Evolutionary conservation across 75 land plant genomes (phyloP), one percentile per base, ranked within the genome.

Genomic region (Cunninghamia lanceolata): DNA sequence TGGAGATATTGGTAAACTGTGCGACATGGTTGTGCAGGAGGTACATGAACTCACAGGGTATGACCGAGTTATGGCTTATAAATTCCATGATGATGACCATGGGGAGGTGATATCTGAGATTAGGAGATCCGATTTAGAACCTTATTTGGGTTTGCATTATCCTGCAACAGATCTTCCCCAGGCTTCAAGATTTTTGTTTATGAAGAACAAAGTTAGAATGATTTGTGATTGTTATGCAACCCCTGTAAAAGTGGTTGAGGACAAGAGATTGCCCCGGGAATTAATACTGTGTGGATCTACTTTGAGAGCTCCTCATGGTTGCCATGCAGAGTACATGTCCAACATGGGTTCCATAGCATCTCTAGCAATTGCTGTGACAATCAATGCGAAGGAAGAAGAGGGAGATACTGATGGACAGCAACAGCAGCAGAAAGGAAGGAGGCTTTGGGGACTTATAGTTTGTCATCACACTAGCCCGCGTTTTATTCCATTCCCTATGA

Each of bases 141-240:
- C 99, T 40, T 97, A 97, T 86, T 80, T 94, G 34, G 99, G 99
- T 28, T 89, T 97, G 81, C 99, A 97, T 86, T 97, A 97, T 87
- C 99, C 99, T 0, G 98, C 99, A 32, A 97, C 99, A 0, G 99
- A 97, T 85, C 94, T 97, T 34, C 99, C 99, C 75, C 99, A 97
- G 86, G 99, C 99, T 19, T 91, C 99, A 21, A 89, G 97, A 10
- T 95, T 94, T 74, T 86, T 95, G 71, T 95, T 95, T 84, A 91
- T 94, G 96, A 94, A 94, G 92, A 95, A 94, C 88, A 92, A 91
- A 82, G 99, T 97, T 79, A 88, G 99, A 30, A 92, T 97, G 99
- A 97, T 97, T 43, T 93, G 95, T 85, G 98, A 97, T 88, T 94
- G 96, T 82, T 83, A 88, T 47, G 96, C 98, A 28, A 85, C 89